Evolutionary conservation across 2,329 filamentous ascomycete genomes (phyloP), one percentile per base, ranked within the genome.

Genomic region (Rhynchosporium agropyri): DNA sequence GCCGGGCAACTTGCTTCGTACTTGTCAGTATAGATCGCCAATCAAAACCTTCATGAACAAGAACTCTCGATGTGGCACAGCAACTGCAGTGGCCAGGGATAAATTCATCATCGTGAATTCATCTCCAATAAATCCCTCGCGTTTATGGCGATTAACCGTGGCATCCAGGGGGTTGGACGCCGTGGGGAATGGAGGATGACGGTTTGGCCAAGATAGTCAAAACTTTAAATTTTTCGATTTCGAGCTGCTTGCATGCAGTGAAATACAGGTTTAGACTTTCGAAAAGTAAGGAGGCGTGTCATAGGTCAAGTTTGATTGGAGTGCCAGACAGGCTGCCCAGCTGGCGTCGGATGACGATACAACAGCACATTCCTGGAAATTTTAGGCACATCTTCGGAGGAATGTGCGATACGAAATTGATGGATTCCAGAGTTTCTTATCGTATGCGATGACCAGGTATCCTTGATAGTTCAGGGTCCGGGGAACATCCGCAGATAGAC

Each of bases 171-270:
- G 15, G n/a, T 10, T 36, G 38, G 33, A 36, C 9, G 20, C 9
- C 33, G 36, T 42, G 33, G 36, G 36, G 51, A 12, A 20, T 20
- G 33, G 28, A 40, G 51, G 7, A 40, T 53, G 50, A 53, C 33
- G 50, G 33, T 26, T 53, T 15, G 8, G 9, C 33, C 50, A 53
- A 40, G 51, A 20, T 28, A 54, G 36, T 10, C 26, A 6, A 53
- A 54, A 54, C n/a, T 40, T 29, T 42, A 42, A 54, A 26, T 28
- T 10, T 54, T 40, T 54, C 51, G 38, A 36, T 42, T 54, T 54
- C 29, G 51, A 20, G 51, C n/a, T 4, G 2, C 33, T 10, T 54
- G 51, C 51, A 54, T 33, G 28, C 31, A 28, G 33, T n/a, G 15
- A 38, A 28, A 40, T 26, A 20, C 51, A 54, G 38, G 36, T 28